A percentile compares a stretch with the other conserved stretches of the same genome.
Conservation (phyloP, 2,329 filamentous ascomycete species). For the Thermomyces lanuginosus region DNA sequence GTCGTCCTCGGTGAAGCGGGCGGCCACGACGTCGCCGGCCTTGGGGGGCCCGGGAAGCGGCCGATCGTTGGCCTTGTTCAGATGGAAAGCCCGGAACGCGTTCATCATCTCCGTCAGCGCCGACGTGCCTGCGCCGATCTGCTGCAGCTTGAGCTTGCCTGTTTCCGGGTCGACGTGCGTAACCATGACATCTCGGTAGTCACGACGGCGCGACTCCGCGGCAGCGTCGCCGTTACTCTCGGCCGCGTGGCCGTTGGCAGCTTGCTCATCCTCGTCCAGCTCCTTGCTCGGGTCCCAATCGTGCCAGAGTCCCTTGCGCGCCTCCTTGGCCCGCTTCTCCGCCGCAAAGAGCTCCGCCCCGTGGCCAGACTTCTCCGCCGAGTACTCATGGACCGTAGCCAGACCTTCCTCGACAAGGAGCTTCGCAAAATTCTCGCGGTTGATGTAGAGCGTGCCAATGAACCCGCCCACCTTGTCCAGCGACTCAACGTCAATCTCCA, state of each 20-base stretch:
- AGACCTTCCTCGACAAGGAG: constrained; percentile 83
- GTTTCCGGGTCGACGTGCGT: constrained; percentile 68
- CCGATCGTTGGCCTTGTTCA: constrained; percentile 64
- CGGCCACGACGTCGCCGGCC: constrained; percentile 78
- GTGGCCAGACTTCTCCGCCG: constrained; percentile 87
- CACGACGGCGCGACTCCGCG: constrained; percentile 53
- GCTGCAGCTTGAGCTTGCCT: constrained; percentile 76
- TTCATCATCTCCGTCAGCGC: constrained; percentile 77
- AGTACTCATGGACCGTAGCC: constrained; percentile 83
- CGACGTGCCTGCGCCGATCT: constrained; percentile 71
- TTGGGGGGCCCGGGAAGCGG: constrained; percentile 64
- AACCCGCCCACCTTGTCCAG: constrained; percentile 95
- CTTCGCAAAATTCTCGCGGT: constrained; percentile 92
- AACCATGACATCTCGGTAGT: constrained; percentile 87
- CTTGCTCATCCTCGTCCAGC: constrained; percentile 40
- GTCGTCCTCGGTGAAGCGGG: constrained; percentile 74
- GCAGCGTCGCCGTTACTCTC: constrained; percentile 41
- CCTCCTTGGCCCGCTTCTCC: constrained; percentile 79
- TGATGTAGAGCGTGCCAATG: constrained; percentile 85
- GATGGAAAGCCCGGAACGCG: constrained; percentile 79
- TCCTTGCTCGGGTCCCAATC: constrained; percentile 88
- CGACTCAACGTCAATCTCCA: constrained; percentile 86
- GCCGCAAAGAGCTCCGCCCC: constrained; percentile 73
- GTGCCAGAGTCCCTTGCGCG: constrained; percentile 74
- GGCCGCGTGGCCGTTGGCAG: constrained; percentile 33